phyloP scores from a whole-genome alignment of 345 rosid genomes.

The Salix purpurea region DNA sequence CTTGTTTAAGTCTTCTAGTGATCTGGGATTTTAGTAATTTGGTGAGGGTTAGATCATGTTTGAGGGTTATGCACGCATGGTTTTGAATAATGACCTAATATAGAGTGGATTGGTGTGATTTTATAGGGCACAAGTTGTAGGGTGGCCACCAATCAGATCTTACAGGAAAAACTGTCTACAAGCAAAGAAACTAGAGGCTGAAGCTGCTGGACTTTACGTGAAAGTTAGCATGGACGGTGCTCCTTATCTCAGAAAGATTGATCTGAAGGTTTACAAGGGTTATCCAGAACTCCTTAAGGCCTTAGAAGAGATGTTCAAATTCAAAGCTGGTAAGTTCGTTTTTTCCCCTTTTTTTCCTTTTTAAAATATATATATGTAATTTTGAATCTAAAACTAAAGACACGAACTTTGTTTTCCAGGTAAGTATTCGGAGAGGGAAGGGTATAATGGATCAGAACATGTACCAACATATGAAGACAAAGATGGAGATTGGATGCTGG shows the following conservation, averaged over 20 bases:
- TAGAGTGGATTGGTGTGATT: neutral
- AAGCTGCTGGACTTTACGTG: constrained; percentile 38
- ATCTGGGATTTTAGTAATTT: neutral
- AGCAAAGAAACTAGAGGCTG: constrained; percentile 28
- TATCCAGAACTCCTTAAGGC: constrained; percentile 56
- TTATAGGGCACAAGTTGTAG: constrained; percentile 63
- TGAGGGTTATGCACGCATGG: neutral
- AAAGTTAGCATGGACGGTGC: constrained; percentile 78
- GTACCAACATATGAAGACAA: constrained; percentile 30
- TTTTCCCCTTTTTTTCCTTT: too few species aligned
- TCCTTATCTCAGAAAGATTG: constrained; percentile 68
- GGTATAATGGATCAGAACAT: constrained; percentile 57
- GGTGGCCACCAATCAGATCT: constrained; percentile 75
- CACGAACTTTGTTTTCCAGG: constrained; percentile 15
- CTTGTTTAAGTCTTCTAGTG: neutral
- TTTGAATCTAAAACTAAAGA: neutral
- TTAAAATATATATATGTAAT: too few species aligned
- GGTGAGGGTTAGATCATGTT: neutral
- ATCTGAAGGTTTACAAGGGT: constrained; percentile 48
- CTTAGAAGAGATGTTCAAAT: constrained; percentile 62
- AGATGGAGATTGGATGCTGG: constrained; percentile 30
- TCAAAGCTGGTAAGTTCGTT: constrained; percentile 38
- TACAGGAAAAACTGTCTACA: constrained; percentile 51
- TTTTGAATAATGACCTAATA: neutral
- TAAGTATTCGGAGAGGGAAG: constrained; percentile 48